Evolutionary conservation across 2,329 filamentous ascomycete genomes (phyloP).

Genomic region (Xylaria sp.): DNA sequence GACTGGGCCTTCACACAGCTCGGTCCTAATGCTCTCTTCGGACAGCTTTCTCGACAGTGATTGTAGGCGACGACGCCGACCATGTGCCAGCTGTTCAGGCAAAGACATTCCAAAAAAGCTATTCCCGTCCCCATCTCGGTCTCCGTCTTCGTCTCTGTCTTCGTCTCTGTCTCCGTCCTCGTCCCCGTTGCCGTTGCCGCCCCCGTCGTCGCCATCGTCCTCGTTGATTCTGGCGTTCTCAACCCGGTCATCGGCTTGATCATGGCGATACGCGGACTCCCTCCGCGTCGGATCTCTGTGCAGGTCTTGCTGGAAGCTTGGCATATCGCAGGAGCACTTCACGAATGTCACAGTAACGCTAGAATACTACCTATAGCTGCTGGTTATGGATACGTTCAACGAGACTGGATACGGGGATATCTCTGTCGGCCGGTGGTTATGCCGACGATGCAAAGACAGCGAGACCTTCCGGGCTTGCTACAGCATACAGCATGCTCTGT

Average conservation of each 20-base stretch:
- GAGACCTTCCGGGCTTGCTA: slow-evolving; percentile 13
- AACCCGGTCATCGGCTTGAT: not conserved
- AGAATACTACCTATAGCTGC: slow-evolving; percentile 9
- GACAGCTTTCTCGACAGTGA: slow-evolving; percentile 55
- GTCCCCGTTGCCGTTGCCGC: not conserved
- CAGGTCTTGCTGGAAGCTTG: slow-evolving; percentile 66
- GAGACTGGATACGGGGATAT: not conserved
- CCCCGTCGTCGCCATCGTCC: not conserved
- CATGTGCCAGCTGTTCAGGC: slow-evolving; percentile 34
- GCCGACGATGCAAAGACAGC: not conserved
- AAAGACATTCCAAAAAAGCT: slow-evolving; percentile 37
- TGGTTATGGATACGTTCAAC: slow-evolving; percentile 6
- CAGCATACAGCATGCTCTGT: not conserved
- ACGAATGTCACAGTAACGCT: slow-evolving; percentile 24
- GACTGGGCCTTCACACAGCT: slow-evolving; percentile 68
- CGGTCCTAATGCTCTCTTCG: slow-evolving; percentile 69
- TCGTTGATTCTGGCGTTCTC: not conserved
- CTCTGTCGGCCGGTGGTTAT: not conserved
- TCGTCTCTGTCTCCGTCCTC: not conserved
- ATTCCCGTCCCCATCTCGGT: not conserved
- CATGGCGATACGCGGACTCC: slow-evolving; percentile 42
- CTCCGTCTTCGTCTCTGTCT: not conserved
- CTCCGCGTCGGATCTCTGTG: slow-evolving; percentile 47
- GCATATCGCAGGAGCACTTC: slow-evolving; percentile 55
- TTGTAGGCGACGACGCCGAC: slow-evolving; percentile 28